Conservation (phyloP, 2,329 filamentous ascomycete species). For the Penicillium capsulatum region DNA sequence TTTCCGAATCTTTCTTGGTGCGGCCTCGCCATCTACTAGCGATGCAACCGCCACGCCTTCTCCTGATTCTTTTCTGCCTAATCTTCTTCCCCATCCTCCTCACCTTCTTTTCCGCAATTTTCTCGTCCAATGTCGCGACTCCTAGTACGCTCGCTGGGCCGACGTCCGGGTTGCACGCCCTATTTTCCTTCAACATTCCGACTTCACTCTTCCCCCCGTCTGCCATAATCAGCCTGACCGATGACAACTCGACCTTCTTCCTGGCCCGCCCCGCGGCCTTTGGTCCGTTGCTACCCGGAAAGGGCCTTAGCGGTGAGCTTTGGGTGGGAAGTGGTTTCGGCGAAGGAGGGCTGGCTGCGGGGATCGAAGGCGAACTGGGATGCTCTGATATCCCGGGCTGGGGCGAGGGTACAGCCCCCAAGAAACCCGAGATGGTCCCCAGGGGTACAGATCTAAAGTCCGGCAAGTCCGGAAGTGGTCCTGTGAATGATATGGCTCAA, state of each 20-base stretch:
- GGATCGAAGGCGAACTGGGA: conserved; percentile 76
- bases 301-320: conserved; percentile 79
- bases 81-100: conserved; percentile 48
- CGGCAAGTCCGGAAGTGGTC: conserved; percentile 23
- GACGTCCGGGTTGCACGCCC: conserved; percentile 50
- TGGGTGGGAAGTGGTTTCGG: conserved; percentile 93
- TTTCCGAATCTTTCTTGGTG: neutral
- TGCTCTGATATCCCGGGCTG: conserved; percentile 93
- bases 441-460: conserved; percentile 19
- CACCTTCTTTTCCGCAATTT: conserved; percentile 46
- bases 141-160: conserved; percentile 36
- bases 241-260: conserved; percentile 98
- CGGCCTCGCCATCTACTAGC: conserved; percentile 15
- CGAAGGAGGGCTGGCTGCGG: conserved; percentile 55
- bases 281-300: conserved; percentile 69
- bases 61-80: conserved; percentile 46
- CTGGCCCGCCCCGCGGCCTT: conserved; percentile 89
- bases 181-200: conserved; percentile 69
- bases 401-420: conserved; percentile 57
- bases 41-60: conserved; percentile 48
- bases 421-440: conserved; percentile 22
- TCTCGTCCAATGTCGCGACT: conserved; percentile 36
- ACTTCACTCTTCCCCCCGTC: conserved; percentile 92
- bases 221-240: conserved; percentile 90
- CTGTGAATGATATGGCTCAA: conserved; percentile 20